phyloP scores from a whole-genome alignment of 2,329 filamentous ascomycete species.

The Calonectria crousiana region DNA sequence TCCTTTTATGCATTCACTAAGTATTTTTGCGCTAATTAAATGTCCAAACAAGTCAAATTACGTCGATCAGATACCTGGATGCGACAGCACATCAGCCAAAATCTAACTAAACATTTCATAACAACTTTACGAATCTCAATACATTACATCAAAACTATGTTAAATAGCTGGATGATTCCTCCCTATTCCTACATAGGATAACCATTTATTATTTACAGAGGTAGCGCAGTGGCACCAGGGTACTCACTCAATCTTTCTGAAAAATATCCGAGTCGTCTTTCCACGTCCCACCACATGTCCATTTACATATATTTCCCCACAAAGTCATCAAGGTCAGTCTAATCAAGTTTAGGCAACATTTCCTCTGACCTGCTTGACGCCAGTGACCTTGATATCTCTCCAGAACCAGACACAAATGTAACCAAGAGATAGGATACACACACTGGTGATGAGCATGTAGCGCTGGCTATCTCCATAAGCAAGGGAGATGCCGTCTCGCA shows the following conservation, averaged over 20 bases:
- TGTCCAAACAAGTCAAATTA: too few relatives aligned
- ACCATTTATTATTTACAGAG: not conserved
- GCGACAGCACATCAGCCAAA: not conserved
- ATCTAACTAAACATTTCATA: not conserved
- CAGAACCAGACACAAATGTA: conserved; percentile 55
- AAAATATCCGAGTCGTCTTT: not conserved
- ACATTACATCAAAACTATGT: not conserved
- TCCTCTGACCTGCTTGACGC: conserved; percentile 56
- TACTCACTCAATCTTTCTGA: not conserved
- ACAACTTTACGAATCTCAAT: not conserved
- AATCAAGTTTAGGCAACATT: conserved; percentile 47
- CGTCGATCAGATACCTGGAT: not conserved
- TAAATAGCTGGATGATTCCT: not conserved
- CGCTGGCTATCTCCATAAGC: conserved; percentile 70
- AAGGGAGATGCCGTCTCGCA: conserved; percentile 67
- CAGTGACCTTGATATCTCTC: conserved; percentile 64
- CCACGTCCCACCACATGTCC: not conserved
- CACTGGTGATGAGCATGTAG: conserved; percentile 64
- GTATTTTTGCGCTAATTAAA: too few relatives aligned
- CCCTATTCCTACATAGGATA: not conserved
- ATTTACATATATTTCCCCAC: not conserved
- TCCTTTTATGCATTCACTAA: too few relatives aligned
- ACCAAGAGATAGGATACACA: conserved; percentile 57
- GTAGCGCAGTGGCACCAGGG: too few relatives aligned
- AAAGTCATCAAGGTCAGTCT: not conserved